Percentiles rank a stretch among this genome's conserved stretches.
phyloP scores from a whole-genome alignment of 495 filamentous ascomycete genomes.

The Xylaria palmicola region DNA sequence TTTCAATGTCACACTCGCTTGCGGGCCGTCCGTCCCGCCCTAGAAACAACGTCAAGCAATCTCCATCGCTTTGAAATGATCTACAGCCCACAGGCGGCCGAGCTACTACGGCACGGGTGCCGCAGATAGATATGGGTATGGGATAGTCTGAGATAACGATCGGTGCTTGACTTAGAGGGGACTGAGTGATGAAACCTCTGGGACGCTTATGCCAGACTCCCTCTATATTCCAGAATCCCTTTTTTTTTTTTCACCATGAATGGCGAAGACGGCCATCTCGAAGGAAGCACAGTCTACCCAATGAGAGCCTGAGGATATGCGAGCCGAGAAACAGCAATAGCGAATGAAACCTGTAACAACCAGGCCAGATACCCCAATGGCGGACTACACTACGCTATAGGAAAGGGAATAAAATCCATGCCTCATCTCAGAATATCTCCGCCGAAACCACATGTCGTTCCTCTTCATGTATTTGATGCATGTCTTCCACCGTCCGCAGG shows the following conservation, averaged over 20 bases:
- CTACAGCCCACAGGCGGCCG: slow-evolving; percentile 12
- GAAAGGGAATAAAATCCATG: background rate
- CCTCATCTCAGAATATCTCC: background rate
- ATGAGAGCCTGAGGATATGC: background rate
- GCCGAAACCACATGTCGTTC: background rate
- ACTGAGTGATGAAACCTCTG: slow-evolving; percentile 1
- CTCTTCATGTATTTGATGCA: background rate
- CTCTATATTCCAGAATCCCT: background rate
- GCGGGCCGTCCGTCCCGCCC: slow-evolving; percentile 11
- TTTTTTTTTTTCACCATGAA: background rate
- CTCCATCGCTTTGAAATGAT: slow-evolving; percentile 10
- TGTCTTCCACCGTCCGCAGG: background rate
- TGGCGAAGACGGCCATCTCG: background rate
- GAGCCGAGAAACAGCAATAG: background rate
- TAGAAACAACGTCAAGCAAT: background rate
- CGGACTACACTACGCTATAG: background rate
- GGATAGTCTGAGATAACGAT: slow-evolving; percentile 1
- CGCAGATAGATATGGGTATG: slow-evolving; percentile 12
- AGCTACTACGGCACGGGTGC: slow-evolving; percentile 2
- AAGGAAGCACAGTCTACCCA: background rate
- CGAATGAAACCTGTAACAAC: background rate
- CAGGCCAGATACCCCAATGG: background rate
- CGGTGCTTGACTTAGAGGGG: background rate
- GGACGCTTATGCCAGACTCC: background rate
- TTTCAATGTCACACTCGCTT: slow-evolving; percentile 15